A percentile compares a stretch with the other conserved stretches of the same genome.
Evolutionary conservation across 176 grass and related monocot genomes (phyloP).

Genomic region (Zoysia japonica): DNA sequence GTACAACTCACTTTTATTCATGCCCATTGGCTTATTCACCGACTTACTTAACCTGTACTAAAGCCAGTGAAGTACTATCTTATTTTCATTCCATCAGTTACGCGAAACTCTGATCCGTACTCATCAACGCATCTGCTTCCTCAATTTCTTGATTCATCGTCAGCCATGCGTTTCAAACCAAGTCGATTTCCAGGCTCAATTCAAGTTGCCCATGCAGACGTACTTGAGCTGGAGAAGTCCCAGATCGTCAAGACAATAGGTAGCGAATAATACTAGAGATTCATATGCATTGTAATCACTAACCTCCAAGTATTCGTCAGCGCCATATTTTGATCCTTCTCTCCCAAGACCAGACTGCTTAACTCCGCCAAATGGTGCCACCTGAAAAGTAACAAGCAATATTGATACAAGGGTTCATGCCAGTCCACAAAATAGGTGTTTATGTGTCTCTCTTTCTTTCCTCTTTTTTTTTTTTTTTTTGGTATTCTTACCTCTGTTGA

Average conservation of each 20-base stretch:
- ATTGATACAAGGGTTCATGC: neutral
- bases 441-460: neutral
- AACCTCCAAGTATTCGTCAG: constrained; percentile 89
- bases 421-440: neutral
- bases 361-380: constrained; percentile 88
- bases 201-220: constrained; percentile 86
- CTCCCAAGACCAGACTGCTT: constrained; percentile 93
- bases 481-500: constrained; percentile 67
- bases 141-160: neutral
- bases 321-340: constrained; percentile 94
- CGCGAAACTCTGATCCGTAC: neutral
- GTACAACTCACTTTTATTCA: constrained; percentile 45
- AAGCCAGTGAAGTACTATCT: neutral
- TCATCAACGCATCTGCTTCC: neutral
- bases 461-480: neutral
- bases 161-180: neutral
- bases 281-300: constrained; percentile 4
- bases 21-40: neutral
- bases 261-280: neutral
- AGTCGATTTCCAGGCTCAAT: constrained; percentile 24
- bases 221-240: constrained; percentile 79
- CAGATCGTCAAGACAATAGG: neutral
- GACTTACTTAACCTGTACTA: too few species aligned
- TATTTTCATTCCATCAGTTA: neutral
- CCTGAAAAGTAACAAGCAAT: constrained; percentile 40